phyloP scores from a whole-genome alignment of 257 asterid genomes.

The Penstemon newberryi region DNA sequence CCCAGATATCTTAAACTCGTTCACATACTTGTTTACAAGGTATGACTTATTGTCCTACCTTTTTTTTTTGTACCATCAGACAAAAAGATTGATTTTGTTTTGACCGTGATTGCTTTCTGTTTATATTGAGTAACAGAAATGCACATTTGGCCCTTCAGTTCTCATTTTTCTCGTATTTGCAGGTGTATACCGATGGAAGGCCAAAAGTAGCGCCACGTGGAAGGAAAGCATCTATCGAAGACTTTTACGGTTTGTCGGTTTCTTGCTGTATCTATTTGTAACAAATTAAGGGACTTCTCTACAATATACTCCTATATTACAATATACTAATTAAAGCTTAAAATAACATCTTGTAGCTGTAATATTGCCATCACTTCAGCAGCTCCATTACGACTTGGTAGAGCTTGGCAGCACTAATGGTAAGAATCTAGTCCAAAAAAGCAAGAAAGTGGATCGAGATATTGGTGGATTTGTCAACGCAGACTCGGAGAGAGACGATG shows the following conservation, averaged over 20 bases:
- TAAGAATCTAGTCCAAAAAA: constrained; percentile 32
- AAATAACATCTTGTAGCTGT: constrained; percentile 51
- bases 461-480: constrained; percentile 8
- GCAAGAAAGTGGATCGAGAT: background rate
- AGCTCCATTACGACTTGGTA: constrained; percentile 61
- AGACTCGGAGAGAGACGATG: constrained; percentile 60
- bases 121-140: too few relatives aligned
- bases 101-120: background rate
- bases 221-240: constrained; percentile 72
- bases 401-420: constrained; percentile 37
- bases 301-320: background rate
- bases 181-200: constrained; percentile 79
- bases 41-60: constrained; percentile 17
- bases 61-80: background rate
- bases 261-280: background rate
- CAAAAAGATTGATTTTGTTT: background rate
- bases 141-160: too few relatives aligned
- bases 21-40: constrained; percentile 79
- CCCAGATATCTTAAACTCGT: constrained; percentile 63
- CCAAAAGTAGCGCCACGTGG: constrained; percentile 61
- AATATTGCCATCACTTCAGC: constrained; percentile 80
- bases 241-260: constrained; percentile 69
- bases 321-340: constrained; percentile 6
- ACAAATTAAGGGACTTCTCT: background rate
- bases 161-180: constrained; percentile 3